Evolutionary conservation across 2,329 filamentous ascomycete genomes (phyloP).

Genomic region (Colletotrichum sp.): DNA sequence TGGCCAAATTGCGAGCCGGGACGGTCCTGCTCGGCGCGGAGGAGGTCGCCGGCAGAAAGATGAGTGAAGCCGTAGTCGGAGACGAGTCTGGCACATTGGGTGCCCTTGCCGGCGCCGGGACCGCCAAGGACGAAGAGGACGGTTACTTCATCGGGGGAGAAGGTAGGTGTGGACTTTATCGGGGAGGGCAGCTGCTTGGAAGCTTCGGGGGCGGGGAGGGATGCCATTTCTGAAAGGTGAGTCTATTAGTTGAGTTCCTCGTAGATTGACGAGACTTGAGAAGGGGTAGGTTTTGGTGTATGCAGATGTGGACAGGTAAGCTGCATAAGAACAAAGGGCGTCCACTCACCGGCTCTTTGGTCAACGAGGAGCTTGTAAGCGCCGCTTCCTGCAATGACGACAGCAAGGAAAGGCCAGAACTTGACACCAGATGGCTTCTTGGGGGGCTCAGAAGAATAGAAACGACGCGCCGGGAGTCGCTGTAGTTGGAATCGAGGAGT

Average conservation of each 20-base stretch:
- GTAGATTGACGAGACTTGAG: background rate
- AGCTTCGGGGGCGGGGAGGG: slow-evolving; percentile 40
- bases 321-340: background rate
- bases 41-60: slow-evolving; percentile 89
- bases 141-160: slow-evolving; percentile 79
- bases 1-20: slow-evolving; percentile 87
- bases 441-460: slow-evolving; percentile 47
- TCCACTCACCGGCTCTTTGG: slow-evolving; percentile 49
- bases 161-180: slow-evolving; percentile 67
- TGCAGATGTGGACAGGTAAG: background rate
- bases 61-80: slow-evolving; percentile 89
- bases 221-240: slow-evolving; percentile 41
- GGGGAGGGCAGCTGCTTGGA: slow-evolving; percentile 51
- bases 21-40: slow-evolving; percentile 91
- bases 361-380: slow-evolving; percentile 58
- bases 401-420: slow-evolving; percentile 62
- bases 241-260: background rate
- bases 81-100: slow-evolving; percentile 90
- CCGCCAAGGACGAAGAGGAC: slow-evolving; percentile 97
- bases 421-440: slow-evolving; percentile 47
- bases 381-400: slow-evolving; percentile 52
- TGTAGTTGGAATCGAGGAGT: background rate
- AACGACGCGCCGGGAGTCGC: slow-evolving; percentile 25
- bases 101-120: slow-evolving; percentile 94
- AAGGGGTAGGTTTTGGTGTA: background rate